These are phyloP conservation scores for Lolium perenne DNA, from an alignment of 176 grass and related monocot genomes.

Conservation along the genomic window DNA sequence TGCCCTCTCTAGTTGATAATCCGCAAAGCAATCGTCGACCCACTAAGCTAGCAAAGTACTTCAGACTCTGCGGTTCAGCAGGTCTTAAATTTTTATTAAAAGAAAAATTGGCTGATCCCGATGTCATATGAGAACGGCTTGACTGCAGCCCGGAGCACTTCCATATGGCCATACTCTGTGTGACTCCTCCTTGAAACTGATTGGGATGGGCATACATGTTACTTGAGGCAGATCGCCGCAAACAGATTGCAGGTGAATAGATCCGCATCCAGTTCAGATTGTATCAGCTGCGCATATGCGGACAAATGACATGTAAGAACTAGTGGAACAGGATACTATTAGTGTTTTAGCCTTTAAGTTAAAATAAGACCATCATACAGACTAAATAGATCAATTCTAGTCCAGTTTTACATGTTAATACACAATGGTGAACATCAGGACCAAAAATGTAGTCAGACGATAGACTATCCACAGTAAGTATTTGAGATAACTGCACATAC, in stretches of 20 bases:
- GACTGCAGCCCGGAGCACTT: constrained; percentile 41
- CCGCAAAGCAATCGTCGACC: constrained; percentile 59
- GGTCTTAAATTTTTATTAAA: constrained; percentile 43
- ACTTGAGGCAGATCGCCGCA: constrained; percentile 41
- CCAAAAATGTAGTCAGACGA: not conserved
- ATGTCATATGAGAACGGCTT: constrained; percentile 11
- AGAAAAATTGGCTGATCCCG: constrained; percentile 23
- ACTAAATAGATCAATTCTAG: not conserved
- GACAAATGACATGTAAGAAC: not conserved
- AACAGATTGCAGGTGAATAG: constrained; percentile 43
- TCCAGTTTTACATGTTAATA: not conserved
- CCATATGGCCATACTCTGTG: constrained; percentile 32
- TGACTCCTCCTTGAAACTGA: constrained; percentile 48
- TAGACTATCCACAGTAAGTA: not conserved
- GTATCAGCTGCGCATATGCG: constrained; percentile 9
- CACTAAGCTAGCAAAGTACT: constrained; percentile 66
- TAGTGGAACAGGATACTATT: not conserved
- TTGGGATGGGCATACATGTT: constrained; percentile 46
- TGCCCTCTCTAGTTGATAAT: constrained; percentile 58
- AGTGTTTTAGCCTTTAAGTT: not conserved
- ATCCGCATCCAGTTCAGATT: constrained; percentile 45
- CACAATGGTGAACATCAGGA: not conserved
- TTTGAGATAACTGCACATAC: too few relatives aligned
- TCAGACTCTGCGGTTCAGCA: constrained; percentile 43
- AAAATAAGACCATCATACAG: not conserved